These are phyloP conservation scores for Pleurostoma richardsiae DNA, from an alignment of 2,329 filamentous ascomycete genomes.

Conservation along the genomic window DNA sequence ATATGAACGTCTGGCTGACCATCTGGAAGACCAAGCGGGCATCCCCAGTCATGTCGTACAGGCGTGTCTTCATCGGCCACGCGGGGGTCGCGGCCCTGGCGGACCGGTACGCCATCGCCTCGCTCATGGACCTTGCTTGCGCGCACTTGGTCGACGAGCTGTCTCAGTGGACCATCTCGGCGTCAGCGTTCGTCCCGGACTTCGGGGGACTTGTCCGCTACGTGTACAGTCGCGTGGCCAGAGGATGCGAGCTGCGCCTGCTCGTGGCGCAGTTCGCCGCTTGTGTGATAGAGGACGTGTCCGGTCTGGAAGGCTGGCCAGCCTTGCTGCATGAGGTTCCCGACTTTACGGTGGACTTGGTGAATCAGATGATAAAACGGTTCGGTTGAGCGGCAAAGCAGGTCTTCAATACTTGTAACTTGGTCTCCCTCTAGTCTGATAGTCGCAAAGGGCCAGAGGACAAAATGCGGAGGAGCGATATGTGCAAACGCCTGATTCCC, in stretches of 20 bases:
- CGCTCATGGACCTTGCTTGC: conserved; percentile 1
- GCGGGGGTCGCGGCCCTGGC: background rate
- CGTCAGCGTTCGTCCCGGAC: background rate
- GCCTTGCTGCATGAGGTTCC: background rate
- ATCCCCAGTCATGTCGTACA: background rate
- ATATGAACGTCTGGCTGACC: background rate
- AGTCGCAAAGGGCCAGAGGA: too few species aligned
- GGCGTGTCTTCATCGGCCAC: background rate
- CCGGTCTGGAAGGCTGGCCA: background rate
- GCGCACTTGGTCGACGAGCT: background rate
- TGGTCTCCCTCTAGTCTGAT: too few species aligned
- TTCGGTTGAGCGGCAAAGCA: background rate
- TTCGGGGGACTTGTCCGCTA: conserved; percentile 1
- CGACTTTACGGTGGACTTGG: background rate
- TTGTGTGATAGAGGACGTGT: conserved; percentile 1
- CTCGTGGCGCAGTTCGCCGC: background rate
- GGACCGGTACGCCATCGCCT: background rate
- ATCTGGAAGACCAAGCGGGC: background rate
- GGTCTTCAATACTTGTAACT: too few species aligned
- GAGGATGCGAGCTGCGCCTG: background rate
- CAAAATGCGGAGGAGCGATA: too few species aligned
- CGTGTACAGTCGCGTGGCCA: background rate
- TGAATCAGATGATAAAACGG: background rate
- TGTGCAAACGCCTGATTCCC: too few species aligned
- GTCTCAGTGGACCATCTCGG: background rate